These are phyloP conservation scores for Dichomitus squalens DNA, from an alignment of 1,284 basidiomycete species.

Conservation along the genomic window DNA sequence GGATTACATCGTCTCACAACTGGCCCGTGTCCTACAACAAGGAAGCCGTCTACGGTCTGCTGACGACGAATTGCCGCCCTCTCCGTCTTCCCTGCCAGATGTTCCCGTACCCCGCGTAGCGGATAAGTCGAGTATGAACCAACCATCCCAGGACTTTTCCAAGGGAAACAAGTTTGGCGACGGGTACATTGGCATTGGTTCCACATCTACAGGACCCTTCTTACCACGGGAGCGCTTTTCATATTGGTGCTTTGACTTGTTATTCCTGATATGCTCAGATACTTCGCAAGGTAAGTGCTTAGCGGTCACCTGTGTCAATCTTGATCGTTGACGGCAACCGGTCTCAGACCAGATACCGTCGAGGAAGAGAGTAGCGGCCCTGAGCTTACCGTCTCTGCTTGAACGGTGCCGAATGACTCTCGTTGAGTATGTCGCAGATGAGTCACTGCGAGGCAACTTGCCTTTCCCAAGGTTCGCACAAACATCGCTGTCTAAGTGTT, in stretches of 20 bases:
- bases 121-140: not conserved
- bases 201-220: slow-evolving; percentile 57
- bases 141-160: slow-evolving; percentile 37
- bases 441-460: slow-evolving; percentile 76
- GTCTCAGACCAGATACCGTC: slow-evolving; percentile 57
- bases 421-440: slow-evolving; percentile 79
- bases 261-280: slow-evolving; percentile 80
- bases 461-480: slow-evolving; percentile 79
- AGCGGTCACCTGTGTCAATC: not conserved
- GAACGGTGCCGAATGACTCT: slow-evolving; percentile 73
- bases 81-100: slow-evolving; percentile 26
- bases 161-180: slow-evolving; percentile 41
- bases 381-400: slow-evolving; percentile 72
- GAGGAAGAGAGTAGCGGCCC: slow-evolving; percentile 67
- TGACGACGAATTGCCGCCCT: slow-evolving; percentile 28
- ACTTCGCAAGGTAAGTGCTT: slow-evolving; percentile 53
- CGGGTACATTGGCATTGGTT: slow-evolving; percentile 50
- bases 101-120: not conserved
- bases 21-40: slow-evolving; percentile 75
- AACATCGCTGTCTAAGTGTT: not conserved
- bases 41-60: slow-evolving; percentile 74
- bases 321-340: not conserved
- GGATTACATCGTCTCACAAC: slow-evolving; percentile 67
- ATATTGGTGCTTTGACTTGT: slow-evolving; percentile 92
- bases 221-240: slow-evolving; percentile 83